Evolutionary conservation across 192 early-diverging fungal species (phyloP).

Genomic region (Coemansia erecta): DNA sequence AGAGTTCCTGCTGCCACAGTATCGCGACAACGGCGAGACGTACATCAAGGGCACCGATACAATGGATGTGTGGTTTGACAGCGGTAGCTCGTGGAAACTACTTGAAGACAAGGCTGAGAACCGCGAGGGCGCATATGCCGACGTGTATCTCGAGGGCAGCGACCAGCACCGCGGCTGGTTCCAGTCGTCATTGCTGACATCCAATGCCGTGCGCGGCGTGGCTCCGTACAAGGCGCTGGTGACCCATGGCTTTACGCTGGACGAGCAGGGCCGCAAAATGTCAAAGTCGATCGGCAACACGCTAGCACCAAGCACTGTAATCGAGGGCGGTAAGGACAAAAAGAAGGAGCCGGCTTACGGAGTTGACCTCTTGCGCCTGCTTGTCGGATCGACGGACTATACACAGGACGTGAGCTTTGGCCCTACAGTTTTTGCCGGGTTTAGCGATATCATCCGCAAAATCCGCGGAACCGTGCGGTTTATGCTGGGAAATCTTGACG

Average conservation of each 20-base stretch:
- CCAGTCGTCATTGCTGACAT: conserved; percentile 76
- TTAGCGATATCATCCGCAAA: conserved; percentile 69
- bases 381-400: conserved; percentile 75
- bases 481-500: conserved; percentile 72
- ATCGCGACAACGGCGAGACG: conserved; percentile 54
- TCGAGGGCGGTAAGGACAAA: conserved; percentile 68
- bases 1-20: conserved; percentile 62
- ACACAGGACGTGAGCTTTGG: conserved; percentile 72
- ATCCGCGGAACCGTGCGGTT: conserved; percentile 73
- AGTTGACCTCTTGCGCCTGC: conserved; percentile 69
- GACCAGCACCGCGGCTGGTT: conserved; percentile 88
- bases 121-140: conserved; percentile 53
- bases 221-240: conserved; percentile 67
- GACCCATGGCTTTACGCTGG: conserved; percentile 82
- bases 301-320: conserved; percentile 62
- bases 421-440: conserved; percentile 59
- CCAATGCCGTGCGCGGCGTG: conserved; percentile 63
- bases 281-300: conserved; percentile 81
- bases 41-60: conserved; percentile 71
- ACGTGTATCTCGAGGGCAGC: conserved; percentile 74
- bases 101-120: conserved; percentile 49
- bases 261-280: conserved; percentile 79
- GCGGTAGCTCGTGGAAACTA: conserved; percentile 74
- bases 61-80: conserved; percentile 89
- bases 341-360: conserved; percentile 72